A percentile compares a stretch with the other conserved stretches of the same genome.
These are phyloP conservation scores for Teratosphaeriaceae sp. DNA, from an alignment of 2,329 filamentous ascomycete species.

Conservation along the genomic window DNA sequence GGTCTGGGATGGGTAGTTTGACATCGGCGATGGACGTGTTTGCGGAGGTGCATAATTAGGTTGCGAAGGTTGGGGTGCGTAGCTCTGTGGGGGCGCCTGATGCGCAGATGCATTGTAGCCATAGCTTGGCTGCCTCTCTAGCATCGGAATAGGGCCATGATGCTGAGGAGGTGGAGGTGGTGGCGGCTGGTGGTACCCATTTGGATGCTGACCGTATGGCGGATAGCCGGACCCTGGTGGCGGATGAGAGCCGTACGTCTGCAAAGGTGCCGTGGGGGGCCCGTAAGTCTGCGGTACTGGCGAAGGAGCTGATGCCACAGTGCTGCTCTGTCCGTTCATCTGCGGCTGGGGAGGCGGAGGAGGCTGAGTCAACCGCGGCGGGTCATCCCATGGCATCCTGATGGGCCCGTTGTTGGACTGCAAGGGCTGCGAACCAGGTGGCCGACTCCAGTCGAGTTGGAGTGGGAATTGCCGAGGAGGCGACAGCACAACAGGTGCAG, in stretches of 20 bases:
- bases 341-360: conserved; percentile 9
- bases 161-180: conserved; percentile 2
- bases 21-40: conserved; percentile 1
- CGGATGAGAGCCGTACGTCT: conserved; percentile 7
- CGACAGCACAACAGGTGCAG: conserved; percentile 15
- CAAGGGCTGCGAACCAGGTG: conserved; percentile 12
- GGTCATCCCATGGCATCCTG: conserved; percentile 23
- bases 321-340: conserved; percentile 11
- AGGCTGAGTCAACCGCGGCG: conserved; percentile 15
- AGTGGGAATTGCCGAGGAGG: conserved; percentile 21
- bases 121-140: conserved; percentile 19
- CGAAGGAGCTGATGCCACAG: conserved; percentile 11
- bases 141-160: conserved; percentile 12
- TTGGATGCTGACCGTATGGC: conserved; percentile 20
- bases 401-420: conserved; percentile 18
- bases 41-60: not conserved
- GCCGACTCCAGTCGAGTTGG: conserved; percentile 18
- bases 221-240: conserved; percentile 16
- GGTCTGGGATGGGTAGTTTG: conserved; percentile 18
- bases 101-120: conserved; percentile 11
- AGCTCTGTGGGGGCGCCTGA: not conserved
- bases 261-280: no score
- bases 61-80: conserved; percentile 9
- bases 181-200: conserved; percentile 17
- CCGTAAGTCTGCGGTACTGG: not conserved